A percentile compares a stretch with the other conserved stretches of the same genome.
These are phyloP conservation scores for Terfezia claveryi DNA, from an alignment of 495 filamentous ascomycete species.

Conservation along the genomic window DNA sequence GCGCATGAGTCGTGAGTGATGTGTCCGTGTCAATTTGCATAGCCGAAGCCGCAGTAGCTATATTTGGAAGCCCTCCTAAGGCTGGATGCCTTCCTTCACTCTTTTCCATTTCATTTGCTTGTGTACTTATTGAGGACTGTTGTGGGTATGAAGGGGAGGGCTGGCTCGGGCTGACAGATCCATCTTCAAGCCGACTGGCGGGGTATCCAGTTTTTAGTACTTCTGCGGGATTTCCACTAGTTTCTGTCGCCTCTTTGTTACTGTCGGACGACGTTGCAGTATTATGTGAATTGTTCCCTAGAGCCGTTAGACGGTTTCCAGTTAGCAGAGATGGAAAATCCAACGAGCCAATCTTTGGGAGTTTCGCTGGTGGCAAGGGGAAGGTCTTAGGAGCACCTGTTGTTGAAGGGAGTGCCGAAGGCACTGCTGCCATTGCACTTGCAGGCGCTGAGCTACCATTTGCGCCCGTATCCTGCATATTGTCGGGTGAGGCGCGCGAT, in stretches of 20 bases:
- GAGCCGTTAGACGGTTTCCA: not conserved
- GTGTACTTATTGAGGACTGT: too few relatives aligned
- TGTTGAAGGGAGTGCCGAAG: not conserved
- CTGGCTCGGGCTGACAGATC: not conserved
- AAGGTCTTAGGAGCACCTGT: not conserved
- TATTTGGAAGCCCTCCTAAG: constrained; percentile 7
- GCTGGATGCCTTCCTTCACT: not conserved
- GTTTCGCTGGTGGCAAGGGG: not conserved
- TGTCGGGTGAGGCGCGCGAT: not conserved
- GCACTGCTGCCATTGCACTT: not conserved
- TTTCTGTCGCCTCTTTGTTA: not conserved
- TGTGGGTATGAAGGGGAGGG: not conserved
- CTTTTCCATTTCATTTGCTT: not conserved
- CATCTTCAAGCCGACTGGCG: not conserved
- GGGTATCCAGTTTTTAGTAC: not conserved
- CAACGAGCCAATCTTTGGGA: not conserved
- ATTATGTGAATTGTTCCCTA: not conserved
- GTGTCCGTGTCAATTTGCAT: constrained; percentile 13
- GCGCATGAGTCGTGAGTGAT: constrained; percentile 4
- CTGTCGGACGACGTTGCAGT: not conserved
- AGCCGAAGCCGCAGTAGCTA: constrained; percentile 16
- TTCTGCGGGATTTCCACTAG: not conserved
- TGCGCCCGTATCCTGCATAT: not conserved
- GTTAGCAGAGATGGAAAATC: too few relatives aligned
- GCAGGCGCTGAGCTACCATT: not conserved